Conservation (phyloP, 2,329 filamentous ascomycete species). For the Dactylonectria estremocensis region DNA sequence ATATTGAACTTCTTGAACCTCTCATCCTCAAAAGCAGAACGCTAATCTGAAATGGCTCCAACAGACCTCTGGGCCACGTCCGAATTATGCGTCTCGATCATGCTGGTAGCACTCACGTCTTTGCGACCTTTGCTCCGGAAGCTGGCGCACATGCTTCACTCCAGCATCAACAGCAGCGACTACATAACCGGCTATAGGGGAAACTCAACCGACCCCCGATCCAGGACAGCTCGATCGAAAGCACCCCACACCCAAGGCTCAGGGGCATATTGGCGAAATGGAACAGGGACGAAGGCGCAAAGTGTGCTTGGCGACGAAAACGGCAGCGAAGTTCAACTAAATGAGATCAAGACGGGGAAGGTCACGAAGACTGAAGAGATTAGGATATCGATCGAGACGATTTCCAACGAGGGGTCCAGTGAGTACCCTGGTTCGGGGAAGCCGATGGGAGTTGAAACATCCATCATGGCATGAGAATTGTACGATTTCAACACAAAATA, state of each 20-base stretch:
- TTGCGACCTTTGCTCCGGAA: constrained; percentile 31
- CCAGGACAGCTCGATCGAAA: not conserved
- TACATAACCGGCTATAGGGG: constrained; percentile 8
- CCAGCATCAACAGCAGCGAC: constrained; percentile 10
- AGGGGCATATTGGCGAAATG: constrained; percentile 22
- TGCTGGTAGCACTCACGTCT: constrained; percentile 33
- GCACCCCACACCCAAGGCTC: not conserved
- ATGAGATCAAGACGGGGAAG: constrained; percentile 6
- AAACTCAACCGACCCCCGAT: constrained; percentile 3
- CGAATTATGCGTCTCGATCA: constrained; percentile 38
- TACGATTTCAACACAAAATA: no score
- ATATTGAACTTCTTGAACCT: no score
- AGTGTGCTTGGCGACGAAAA: not conserved
- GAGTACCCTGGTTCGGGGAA: constrained; percentile 5
- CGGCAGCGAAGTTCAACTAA: constrained; percentile 32
- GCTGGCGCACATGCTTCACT: constrained; percentile 22
- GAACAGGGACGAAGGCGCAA: not conserved
- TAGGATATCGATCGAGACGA: constrained; percentile 24
- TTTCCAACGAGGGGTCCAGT: not conserved
- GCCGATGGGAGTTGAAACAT: constrained; percentile 18
- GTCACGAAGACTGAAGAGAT: constrained; percentile 36
- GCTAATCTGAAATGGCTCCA: not conserved
- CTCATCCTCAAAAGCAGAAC: not conserved
- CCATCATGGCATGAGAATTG: constrained; percentile 1
- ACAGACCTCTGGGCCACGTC: constrained; percentile 37